Base-by-base conservation (phyloP, 2,329 filamentous ascomycete genomes). In the Arthrobotrys conoides region DNA sequence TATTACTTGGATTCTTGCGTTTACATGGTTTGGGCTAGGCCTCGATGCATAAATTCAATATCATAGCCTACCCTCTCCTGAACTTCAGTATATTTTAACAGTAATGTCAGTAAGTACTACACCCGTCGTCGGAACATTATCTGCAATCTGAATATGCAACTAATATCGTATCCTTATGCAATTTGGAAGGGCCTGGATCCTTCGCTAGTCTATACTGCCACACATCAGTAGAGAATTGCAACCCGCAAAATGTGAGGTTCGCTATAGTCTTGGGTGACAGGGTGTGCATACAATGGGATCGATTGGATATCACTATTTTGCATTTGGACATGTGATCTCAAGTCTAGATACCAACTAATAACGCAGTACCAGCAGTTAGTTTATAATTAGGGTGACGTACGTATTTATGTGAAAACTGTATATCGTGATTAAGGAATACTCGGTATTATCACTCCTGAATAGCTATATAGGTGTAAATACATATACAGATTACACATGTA, bases 61-160 rank as follows among this genome's bases (percentile, higher is more conserved):
- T 36, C 33, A 59, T 5, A 20, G 53, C 30, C 36, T 20, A n/a
- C 27, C 12, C 12, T 16, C 10, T n/a, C 16, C 3, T n/a, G 5
- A 46, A 55, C 20, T 5, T 10, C n/a, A 61, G 51, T 61, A 61
- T 61, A 73, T 73, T 61, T 59, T 61, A 66, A 12, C 70, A 73
- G 70, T 51, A 73, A 73, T 73, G 30, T 27, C 67, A 67, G 30
- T 18, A 49, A 59, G 69, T 9, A 16, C 10, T 14, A 12, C 38
- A 16, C 8, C 12, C 12, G 14, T 41, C 14, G 38, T 14, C 16
- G 33, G 1, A 12, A 16, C 14, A 16, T 16, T 41, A 16, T 41
- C 33, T 41, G 38, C n/a, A 20, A 30, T 30, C 3, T 6, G 27
- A 30, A 20, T 2, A 46, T 46, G 44, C 44, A 20, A 12, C 12